Evolutionary conservation across 2,329 filamentous ascomycete genomes (phyloP), one percentile per base, ranked within the genome.

Genomic region (Cladosporium oxysporum): DNA sequence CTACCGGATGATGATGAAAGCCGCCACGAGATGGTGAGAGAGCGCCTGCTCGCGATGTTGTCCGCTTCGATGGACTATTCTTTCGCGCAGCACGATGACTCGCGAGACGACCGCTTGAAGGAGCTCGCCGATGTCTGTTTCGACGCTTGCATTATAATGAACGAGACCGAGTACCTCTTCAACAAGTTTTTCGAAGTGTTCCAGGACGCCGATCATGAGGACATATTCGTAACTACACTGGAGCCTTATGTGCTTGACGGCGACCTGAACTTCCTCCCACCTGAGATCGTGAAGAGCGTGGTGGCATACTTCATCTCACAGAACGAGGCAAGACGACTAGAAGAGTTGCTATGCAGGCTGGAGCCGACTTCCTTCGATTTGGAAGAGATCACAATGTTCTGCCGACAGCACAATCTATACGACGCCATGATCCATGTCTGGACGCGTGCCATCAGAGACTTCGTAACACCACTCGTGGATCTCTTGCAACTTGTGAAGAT

Each of bases 391-490:
- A 97, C 94, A 0, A 85, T 86, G 14, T 83, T 99, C 28, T 99
- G 95, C 83, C 96, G 95, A 77, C 90, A 94, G 75, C 89, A 98
- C 76, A 88, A 90, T 70, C 85, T 99, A 4, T 99, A 97, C 75
- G 96, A 99, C 78, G 96, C 95, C 2, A 86, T 97, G 65, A 93
- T 96, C 52, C 97, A 98, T 76, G 91, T 99, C 64, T 99, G 95
- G 95, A 98, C 96, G 67, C 90, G 92, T 77, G 93, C 92, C 2
- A 82, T 99, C 31, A 83, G 84, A 68, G 96, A 99, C 77, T 97
- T 96, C 73, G 89, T 97, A 68, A 96, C 93, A 1, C 94, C 95
- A 1, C 83, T 98, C 65, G 90, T 92, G 71, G 93, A 97, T 68
- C 85, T 99, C 2, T 81, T 96, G 58, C 82, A 86, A 16, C 82